Percentiles rank a stretch among this genome's conserved stretches.
Conservation (phyloP, 129 eudicot genomes). For the Tagetes patula region DNA sequence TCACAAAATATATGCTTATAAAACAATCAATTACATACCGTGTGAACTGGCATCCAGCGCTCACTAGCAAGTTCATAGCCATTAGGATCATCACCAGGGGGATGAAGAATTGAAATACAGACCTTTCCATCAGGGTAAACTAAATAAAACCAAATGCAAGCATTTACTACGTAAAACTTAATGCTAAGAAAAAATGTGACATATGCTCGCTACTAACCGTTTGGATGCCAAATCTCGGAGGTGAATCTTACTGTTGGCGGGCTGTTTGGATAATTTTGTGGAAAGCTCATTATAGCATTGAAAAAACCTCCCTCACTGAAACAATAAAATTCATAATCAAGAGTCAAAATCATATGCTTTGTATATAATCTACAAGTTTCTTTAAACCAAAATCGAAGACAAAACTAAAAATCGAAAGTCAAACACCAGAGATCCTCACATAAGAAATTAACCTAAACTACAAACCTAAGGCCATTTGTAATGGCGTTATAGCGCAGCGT, state of each 20-base stretch:
- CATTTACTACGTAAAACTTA: background rate
- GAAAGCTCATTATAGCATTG: constrained; percentile 91
- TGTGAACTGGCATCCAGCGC: constrained; percentile 99
- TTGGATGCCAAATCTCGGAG: constrained; percentile 97
- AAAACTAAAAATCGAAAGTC: background rate
- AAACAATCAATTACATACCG: constrained; percentile 49
- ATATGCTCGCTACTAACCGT: constrained; percentile 54
- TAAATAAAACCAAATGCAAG: constrained; percentile 30
- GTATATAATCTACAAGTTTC: background rate
- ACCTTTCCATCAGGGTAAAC: constrained; percentile 97
- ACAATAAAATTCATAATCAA: background rate
- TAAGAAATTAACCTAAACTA: too few relatives aligned
- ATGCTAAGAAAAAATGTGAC: background rate
- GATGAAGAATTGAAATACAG: constrained; percentile 96
- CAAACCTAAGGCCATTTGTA: too few relatives aligned
- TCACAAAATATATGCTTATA: background rate
- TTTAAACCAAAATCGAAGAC: background rate
- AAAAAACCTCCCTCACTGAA: constrained; percentile 97
- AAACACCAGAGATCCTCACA: background rate
- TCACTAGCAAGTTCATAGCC: constrained; percentile 99
- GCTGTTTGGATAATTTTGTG: constrained; percentile 81
- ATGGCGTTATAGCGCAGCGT: too few relatives aligned
- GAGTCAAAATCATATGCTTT: constrained; percentile 18
- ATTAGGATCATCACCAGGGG: constrained; percentile 98
- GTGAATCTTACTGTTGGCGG: constrained; percentile 95